Evolutionary conservation across 2,329 filamentous ascomycete genomes (phyloP).

Genomic region (Colletotrichum australisinense): DNA sequence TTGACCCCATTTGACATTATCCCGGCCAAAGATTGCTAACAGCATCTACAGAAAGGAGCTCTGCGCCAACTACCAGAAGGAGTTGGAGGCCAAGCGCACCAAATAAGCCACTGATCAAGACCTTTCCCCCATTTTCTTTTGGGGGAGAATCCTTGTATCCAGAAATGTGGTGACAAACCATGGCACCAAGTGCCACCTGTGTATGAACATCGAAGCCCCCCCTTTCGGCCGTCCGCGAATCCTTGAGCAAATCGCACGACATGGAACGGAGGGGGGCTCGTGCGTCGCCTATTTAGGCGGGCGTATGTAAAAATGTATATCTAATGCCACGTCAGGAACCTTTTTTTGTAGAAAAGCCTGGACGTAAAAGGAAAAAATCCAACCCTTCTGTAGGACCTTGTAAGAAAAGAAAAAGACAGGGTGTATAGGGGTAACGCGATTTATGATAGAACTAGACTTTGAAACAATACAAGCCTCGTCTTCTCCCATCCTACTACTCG

Average conservation of each 20-base stretch:
- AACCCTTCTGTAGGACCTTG: conserved; percentile 14
- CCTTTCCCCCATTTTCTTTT: background rate
- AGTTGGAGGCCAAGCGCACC: conserved; percentile 66
- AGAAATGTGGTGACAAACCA: conserved; percentile 6
- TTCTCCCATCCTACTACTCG: conserved; percentile 1
- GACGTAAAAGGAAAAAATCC: conserved; percentile 12
- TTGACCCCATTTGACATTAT: conserved; percentile 40
- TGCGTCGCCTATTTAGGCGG: conserved; percentile 23
- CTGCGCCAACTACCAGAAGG: conserved; percentile 68
- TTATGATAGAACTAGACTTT: conserved; percentile 36
- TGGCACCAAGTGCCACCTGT: conserved; percentile 23
- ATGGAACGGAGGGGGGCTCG: background rate
- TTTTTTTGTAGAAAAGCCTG: background rate
- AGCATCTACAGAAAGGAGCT: conserved; percentile 63
- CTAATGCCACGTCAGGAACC: conserved; percentile 30
- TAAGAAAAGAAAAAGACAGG: background rate
- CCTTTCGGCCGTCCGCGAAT: background rate
- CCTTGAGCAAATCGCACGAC: background rate
- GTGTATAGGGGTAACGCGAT: conserved; percentile 20
- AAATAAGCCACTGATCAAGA: conserved; percentile 51
- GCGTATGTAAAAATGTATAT: conserved; percentile 33
- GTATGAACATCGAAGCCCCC: conserved; percentile 26
- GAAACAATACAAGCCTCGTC: conserved; percentile 30
- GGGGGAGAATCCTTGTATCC: background rate
- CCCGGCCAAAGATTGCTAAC: conserved; percentile 39